A percentile compares a stretch with the other conserved stretches of the same genome.
phyloP scores from a whole-genome alignment of 106 monocot genomes.

The Dendrobium nobile region DNA sequence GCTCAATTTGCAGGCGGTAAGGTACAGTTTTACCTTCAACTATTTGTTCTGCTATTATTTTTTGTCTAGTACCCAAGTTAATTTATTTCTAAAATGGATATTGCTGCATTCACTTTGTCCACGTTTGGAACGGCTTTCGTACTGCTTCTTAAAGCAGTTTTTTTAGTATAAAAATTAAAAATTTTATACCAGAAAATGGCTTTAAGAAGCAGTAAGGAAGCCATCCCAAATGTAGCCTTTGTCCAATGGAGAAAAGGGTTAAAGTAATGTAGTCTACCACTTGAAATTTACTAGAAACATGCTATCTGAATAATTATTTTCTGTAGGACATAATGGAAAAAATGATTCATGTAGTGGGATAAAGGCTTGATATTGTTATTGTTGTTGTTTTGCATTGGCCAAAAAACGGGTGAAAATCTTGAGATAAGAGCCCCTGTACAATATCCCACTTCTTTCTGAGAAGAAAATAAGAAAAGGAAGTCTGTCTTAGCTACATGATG shows the following conservation, averaged over 20 bases:
- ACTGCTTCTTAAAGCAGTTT: no score
- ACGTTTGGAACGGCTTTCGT: no score
- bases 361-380: no score
- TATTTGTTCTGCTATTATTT: neutral
- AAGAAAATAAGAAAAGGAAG: neutral
- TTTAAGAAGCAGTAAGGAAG: no score
- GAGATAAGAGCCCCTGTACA: neutral
- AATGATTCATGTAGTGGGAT: no score
- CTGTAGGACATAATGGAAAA: neutral
- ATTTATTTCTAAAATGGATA: neutral
- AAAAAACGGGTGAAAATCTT: neutral
- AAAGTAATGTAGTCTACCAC: neutral
- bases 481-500: neutral
- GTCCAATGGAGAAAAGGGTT: neutral
- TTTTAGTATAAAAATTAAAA: no score
- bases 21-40: conserved; percentile 18
- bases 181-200: no score
- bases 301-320: no score
- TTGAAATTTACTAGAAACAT: neutral
- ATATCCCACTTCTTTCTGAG: neutral
- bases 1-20: conserved; percentile 59
- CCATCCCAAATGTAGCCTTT: no score
- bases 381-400: neutral
- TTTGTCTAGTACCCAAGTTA: neutral
- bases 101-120: neutral